phyloP scores from a whole-genome alignment of 164 flowering plant species.

The grape (Vitis vinifera) region ASM3070453v1 NC_081823.1:9201501-9202000 shows the following conservation, averaged over 20 bases:
- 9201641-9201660: constrained; percentile 22
- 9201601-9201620: constrained; percentile 19
- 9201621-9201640: constrained; percentile 24
- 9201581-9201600: constrained; percentile 18
- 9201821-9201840: constrained; percentile 79
- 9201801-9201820: constrained; percentile 76
- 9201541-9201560: constrained; percentile 29
- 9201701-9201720: constrained; percentile 12
- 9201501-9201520: too few relatives aligned
- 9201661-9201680: constrained; percentile 20
- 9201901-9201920: constrained; percentile 28
- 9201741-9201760: constrained; percentile 22
- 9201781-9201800: constrained; percentile 47
- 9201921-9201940: constrained; percentile 24
- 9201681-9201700: constrained; percentile 25
- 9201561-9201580: constrained; percentile 17
- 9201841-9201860: constrained; percentile 89
- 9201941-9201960: constrained; percentile 22
- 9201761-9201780: constrained; percentile 35
- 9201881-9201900: constrained; percentile 68
- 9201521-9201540: not conserved
- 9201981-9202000: constrained; percentile 11
- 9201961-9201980: constrained; percentile 11
- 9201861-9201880: constrained; percentile 96
- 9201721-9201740: constrained; percentile 18